Percentiles rank a stretch among this genome's conserved stretches.
Conservation (phyloP, 2,329 filamentous ascomycete genomes). For the Xylariaceae sp. region DNA sequence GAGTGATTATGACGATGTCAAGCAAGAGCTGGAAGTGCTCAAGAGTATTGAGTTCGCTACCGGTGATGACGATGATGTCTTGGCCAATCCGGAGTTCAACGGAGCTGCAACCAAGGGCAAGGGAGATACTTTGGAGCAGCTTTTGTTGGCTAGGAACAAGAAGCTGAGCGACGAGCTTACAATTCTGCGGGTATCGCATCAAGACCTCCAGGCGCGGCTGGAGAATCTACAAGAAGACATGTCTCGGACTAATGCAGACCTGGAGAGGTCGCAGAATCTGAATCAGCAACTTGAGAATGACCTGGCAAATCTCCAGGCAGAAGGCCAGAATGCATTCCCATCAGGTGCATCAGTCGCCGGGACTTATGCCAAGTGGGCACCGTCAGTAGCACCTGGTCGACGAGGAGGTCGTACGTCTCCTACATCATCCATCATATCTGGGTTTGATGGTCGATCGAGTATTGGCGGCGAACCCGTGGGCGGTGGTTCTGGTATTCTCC, state of each 20-base stretch:
- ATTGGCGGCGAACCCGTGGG: conserved; percentile 65
- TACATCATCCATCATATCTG: conserved; percentile 96
- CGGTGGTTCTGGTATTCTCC: conserved; percentile 81
- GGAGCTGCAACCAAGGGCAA: conserved; percentile 52
- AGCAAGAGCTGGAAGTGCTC: conserved; percentile 90
- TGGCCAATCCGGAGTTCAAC: conserved; percentile 42
- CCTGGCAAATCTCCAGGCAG: conserved; percentile 79
- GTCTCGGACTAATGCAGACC: conserved; percentile 75
- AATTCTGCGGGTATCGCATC: conserved; percentile 86
- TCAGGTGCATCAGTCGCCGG: conserved; percentile 90
- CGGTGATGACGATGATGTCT: conserved; percentile 71
- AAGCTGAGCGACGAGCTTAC: conserved; percentile 94
- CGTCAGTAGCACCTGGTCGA: conserved; percentile 54
- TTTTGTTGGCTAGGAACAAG: conserved; percentile 90
- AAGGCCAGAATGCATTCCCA: conserved; percentile 77
- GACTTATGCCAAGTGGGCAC: conserved; percentile 80
- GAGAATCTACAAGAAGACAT: conserved; percentile 80
- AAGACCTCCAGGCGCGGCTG: conserved; percentile 79
- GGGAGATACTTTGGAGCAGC: conserved; percentile 82
- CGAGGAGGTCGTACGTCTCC: conserved; percentile 73
- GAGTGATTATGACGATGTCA: conserved; percentile 93
- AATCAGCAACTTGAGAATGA: conserved; percentile 91
- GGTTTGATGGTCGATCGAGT: conserved; percentile 70
- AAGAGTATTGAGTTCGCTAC: conserved; percentile 98
- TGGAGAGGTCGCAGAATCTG: conserved; percentile 79